Base-by-base conservation (phyloP, 345 rosid species). In the Toxicodendron radicans region DNA sequence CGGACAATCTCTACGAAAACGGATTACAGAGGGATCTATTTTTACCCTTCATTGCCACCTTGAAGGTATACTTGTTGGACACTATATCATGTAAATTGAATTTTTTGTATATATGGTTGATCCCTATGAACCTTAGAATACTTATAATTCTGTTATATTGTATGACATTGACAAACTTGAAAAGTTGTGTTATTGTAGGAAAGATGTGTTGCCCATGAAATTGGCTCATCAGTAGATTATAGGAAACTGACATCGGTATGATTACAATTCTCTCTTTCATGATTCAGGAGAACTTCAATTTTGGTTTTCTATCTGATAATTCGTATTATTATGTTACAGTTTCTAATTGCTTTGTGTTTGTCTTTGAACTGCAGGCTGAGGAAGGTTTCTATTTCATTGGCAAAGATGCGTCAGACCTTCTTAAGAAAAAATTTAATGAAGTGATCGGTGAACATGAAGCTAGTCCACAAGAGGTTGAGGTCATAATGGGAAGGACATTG, bases 1-100 rank as follows among this genome's bases (percentile, higher is more conserved):
- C 99, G n/a, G 93, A 95, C 83, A 90, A 89, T 72, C 96, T 95
- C n/a, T 95, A 95, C 51, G 98, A 95, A 86, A 85, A 97, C 82
- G 98, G 99, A 83, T 79, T 95, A 64, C 99, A 93, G 75, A 91
- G 99, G 82, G 99, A 93, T 87, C 98, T 95, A 66, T 95, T 95
- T 78, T 78, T 95, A 64, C 98, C 98, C 63, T 95, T 93, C 80
- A 93, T 93, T 84, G 79, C 86, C 48, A 87, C 92, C 75, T 83
- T 95, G 72, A 93, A 91, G 97, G 98, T 95, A 80, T 45, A 52
- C 32, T 18, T 64, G 16, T 69, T 27, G 41, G 24, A 24, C 61
- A 35, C 16, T 57, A 23, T 46, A 38, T 24, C 16, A 7, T 58
- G 66, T 24, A 54, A 17, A 49, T 20, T 74, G 68, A 56, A 10